Base-by-base conservation (phyloP, 257 asterid species). In the Solanum etuberosum region DNA sequence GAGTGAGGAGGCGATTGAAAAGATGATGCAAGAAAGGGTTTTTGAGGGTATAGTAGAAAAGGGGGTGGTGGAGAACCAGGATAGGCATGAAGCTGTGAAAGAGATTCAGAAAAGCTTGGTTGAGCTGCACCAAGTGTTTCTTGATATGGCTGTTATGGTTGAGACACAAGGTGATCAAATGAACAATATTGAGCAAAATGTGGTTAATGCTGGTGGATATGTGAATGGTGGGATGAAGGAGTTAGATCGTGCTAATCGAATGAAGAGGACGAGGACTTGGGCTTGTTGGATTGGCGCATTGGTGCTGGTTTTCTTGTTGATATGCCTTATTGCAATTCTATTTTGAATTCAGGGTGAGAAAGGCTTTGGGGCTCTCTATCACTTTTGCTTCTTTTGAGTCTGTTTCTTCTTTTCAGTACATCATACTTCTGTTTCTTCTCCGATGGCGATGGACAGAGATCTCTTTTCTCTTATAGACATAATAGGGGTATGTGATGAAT, bases 71-170 rank as follows among this genome's bases (percentile, higher is more conserved):
- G 97, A 94, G 85, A 95, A 89, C 88, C 90, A 86, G 27, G 92
- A 89, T 29, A 92, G 98, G 86, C 51, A 92, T n/a, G 96, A 92
- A 70, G 95, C 94, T 11, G 93, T 93, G 72, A 92, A 91, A 92
- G 98, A 93, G 73, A 91, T 95, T 34, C 94, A 93, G 91, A 94
- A 54, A 65, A 95, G 98, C 70, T 89, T 95, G 86, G 93, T 92
- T 48, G 92, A 93, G 90, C 84, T 95, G 82, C 98, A 95, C 83
- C 96, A 93, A 80, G 93, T 95, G 77, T 95, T 95, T 90, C 97
- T 95, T 83, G 98, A 95, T 32, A 95, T 95, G 98, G 95, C 97
- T 77, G 95, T 94, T 77, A 91, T 95, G 97, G 94, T 95, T 46
- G 98, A 95, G 88, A 91, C 91, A 2, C 98, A 95, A 71, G 98